phyloP scores from a whole-genome alignment of 2,329 filamentous ascomycete species.

The Colletotrichum melonis region DNA sequence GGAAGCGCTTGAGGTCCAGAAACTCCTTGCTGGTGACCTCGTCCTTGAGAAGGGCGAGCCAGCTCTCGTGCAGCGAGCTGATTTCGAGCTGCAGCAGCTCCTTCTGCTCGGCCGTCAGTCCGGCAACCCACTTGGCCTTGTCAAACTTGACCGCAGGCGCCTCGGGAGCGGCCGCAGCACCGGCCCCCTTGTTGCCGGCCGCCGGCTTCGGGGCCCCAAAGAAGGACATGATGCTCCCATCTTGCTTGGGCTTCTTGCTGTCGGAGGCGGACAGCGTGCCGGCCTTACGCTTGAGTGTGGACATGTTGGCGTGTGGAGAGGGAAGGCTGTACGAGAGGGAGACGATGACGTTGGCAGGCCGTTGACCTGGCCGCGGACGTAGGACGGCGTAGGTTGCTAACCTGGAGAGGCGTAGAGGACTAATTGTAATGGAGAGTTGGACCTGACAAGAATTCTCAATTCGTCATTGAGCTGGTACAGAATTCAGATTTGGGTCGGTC shows the following conservation, averaged over 20 bases:
- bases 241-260: conserved; percentile 77
- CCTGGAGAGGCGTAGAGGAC: background rate
- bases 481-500: background rate
- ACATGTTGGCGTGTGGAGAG: conserved; percentile 51
- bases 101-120: conserved; percentile 83
- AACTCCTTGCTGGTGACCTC: conserved; percentile 85
- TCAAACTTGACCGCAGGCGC: conserved; percentile 72
- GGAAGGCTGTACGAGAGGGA: background rate
- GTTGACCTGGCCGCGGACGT: conserved; percentile 9
- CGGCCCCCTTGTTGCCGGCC: conserved; percentile 37
- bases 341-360: conserved; percentile 3
- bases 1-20: conserved; percentile 86
- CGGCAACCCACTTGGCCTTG: conserved; percentile 89
- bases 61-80: conserved; percentile 89
- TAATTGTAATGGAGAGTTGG: conserved; percentile 4
- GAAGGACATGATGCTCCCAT: conserved; percentile 89
- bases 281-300: conserved; percentile 75
- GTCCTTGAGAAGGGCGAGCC: conserved; percentile 89
- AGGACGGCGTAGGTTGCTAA: background rate
- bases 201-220: conserved; percentile 77
- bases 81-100: conserved; percentile 89
- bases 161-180: conserved; percentile 39
- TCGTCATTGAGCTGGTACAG: background rate
- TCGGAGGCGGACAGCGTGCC: conserved; percentile 57
- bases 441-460: background rate